A percentile compares a stretch with the other conserved stretches of the same genome.
Evolutionary conservation across 2,329 filamentous ascomycete species (phyloP).

Genomic region (Sporothrix pseudoabietina): DNA sequence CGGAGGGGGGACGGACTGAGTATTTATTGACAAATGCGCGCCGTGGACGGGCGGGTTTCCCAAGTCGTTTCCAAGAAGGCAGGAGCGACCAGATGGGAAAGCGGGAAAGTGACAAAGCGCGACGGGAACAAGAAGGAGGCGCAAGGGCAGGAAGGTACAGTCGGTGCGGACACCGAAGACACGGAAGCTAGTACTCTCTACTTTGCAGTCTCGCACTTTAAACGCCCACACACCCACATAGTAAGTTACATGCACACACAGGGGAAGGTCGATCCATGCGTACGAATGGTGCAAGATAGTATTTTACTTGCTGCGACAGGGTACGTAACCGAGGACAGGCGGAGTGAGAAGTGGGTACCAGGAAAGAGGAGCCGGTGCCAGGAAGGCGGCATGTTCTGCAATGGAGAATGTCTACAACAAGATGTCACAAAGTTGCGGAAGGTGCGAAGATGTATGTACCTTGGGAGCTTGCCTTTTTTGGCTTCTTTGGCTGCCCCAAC

Average conservation of each 20-base stretch:
- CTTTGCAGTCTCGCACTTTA: not conserved
- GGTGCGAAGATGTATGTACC: constrained; percentile 9
- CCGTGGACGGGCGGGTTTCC: not conserved
- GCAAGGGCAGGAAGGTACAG: constrained; percentile 14
- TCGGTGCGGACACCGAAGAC: constrained; percentile 25
- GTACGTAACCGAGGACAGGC: constrained; percentile 28
- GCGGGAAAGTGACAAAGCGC: not conserved
- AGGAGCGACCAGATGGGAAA: constrained; percentile 14
- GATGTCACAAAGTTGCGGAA: not conserved
- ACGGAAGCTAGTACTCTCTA: constrained; percentile 15
- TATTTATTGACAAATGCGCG: constrained; percentile 28
- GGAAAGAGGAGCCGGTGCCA: constrained; percentile 19
- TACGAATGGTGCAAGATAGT: constrained; percentile 9
- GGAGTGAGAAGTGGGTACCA: constrained; percentile 25
- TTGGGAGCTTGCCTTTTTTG: not conserved
- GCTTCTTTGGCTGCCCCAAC: not conserved
- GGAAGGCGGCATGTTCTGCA: not conserved
- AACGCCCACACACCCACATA: not conserved
- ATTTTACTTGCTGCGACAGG: constrained; percentile 14
- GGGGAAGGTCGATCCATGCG: constrained; percentile 16
- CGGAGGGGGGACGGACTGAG: constrained; percentile 22
- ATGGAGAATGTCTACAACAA: not conserved
- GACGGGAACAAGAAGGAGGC: not conserved
- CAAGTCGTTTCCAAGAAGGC: not conserved
- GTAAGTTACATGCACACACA: not conserved